Conservation (phyloP, 768 basidiomycete species). For the Floccularia luteovirens region DNA sequence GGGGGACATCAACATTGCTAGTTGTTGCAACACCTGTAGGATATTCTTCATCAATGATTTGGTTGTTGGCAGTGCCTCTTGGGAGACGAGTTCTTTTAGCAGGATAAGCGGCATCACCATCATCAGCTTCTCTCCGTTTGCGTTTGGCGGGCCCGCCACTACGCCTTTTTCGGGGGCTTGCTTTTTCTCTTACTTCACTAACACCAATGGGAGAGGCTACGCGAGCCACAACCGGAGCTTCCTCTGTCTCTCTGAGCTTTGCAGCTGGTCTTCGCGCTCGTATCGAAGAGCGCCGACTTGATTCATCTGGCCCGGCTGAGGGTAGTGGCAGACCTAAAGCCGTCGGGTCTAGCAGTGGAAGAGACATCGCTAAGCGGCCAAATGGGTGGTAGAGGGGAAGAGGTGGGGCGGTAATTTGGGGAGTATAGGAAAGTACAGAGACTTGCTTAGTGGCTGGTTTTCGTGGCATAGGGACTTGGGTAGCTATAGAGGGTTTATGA, state of each 20-base stretch:
- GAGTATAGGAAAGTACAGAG: too few relatives aligned
- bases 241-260: constrained; percentile 43
- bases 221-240: constrained; percentile 14
- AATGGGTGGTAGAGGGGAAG: constrained; percentile 66
- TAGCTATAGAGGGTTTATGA: constrained; percentile 1
- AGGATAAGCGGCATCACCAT: constrained; percentile 64
- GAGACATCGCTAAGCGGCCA: constrained; percentile 53
- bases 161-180: constrained; percentile 46
- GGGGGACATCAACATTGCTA: constrained; percentile 13
- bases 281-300: constrained; percentile 29
- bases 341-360: constrained; percentile 55
- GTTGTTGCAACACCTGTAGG: constrained; percentile 18
- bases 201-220: constrained; percentile 25
- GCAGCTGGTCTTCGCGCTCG: constrained; percentile 39
- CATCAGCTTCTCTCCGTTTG: constrained; percentile 52
- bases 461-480: constrained; percentile 7
- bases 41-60: constrained; percentile 31
- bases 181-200: constrained; percentile 28
- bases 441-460: constrained; percentile 19
- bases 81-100: constrained; percentile 57
- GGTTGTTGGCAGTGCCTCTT: constrained; percentile 30
- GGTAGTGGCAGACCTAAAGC: constrained; percentile 53
- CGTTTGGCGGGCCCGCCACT: constrained; percentile 40
- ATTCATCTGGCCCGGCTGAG: constrained; percentile 35
- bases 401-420: constrained; percentile 17